Evolutionary conservation across 768 basidiomycete species (phyloP).

Genomic region (Cantharellus anzutake): DNA sequence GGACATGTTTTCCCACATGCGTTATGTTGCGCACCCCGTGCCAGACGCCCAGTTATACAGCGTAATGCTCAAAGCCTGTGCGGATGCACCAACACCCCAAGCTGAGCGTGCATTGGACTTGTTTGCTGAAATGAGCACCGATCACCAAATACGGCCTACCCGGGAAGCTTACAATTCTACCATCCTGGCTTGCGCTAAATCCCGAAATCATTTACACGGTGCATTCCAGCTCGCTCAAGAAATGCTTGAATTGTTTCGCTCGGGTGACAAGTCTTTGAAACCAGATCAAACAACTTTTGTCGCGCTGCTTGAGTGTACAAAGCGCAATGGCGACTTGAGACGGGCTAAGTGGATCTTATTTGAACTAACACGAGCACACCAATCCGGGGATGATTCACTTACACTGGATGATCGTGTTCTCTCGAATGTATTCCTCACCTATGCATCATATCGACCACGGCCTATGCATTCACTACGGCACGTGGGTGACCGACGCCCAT

Average conservation of each 20-base stretch:
- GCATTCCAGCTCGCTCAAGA: slow-evolving; percentile 68
- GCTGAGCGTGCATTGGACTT: slow-evolving; percentile 79
- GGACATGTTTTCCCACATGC: slow-evolving; percentile 93
- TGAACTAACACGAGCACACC: slow-evolving; percentile 39
- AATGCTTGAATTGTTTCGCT: slow-evolving; percentile 66
- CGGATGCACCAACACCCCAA: slow-evolving; percentile 23
- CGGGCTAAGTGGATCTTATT: slow-evolving; percentile 81
- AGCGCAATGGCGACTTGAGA: slow-evolving; percentile 64
- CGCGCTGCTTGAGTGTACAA: slow-evolving; percentile 79
- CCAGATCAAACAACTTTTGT: slow-evolving; percentile 56
- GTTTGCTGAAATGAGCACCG: slow-evolving; percentile 80
- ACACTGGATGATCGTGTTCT: slow-evolving; percentile 47
- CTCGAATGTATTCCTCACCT: slow-evolving; percentile 73
- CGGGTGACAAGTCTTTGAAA: slow-evolving; percentile 36
- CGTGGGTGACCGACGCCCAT: background rate
- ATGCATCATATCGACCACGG: slow-evolving; percentile 51
- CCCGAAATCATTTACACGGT: slow-evolving; percentile 50
- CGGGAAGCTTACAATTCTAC: slow-evolving; percentile 58
- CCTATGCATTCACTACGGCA: slow-evolving; percentile 34
- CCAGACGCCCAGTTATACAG: slow-evolving; percentile 60
- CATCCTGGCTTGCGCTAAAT: slow-evolving; percentile 62
- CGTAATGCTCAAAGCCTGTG: slow-evolving; percentile 78
- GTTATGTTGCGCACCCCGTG: slow-evolving; percentile 75
- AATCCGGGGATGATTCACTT: slow-evolving; percentile 10
- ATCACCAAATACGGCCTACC: slow-evolving; percentile 42